phyloP scores from a whole-genome alignment of 2,329 filamentous ascomycete genomes.

The Exutisphaerella laricina region DNA sequence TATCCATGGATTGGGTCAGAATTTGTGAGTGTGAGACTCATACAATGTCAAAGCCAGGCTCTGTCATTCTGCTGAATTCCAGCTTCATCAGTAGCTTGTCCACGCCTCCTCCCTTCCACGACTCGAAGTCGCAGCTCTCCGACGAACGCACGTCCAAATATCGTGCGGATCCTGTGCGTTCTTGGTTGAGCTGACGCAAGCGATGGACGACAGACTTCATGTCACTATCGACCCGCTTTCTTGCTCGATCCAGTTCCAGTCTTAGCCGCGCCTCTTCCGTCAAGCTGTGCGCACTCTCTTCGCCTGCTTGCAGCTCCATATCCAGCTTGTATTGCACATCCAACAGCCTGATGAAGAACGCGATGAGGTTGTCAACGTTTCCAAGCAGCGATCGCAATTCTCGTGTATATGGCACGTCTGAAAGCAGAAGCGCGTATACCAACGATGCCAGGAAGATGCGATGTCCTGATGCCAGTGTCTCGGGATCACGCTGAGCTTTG shows the following conservation, averaged over 20 bases:
- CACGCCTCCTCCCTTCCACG: slow-evolving; percentile 64
- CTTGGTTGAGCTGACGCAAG: slow-evolving; percentile 56
- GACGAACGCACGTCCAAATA: slow-evolving; percentile 21
- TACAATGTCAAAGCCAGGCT: not conserved
- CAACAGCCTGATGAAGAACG: slow-evolving; percentile 69
- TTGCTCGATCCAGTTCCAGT: slow-evolving; percentile 58
- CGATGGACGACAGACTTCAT: slow-evolving; percentile 57
- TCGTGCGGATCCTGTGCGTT: slow-evolving; percentile 35
- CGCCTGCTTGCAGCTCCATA: slow-evolving; percentile 74
- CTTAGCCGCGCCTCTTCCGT: slow-evolving; percentile 67
- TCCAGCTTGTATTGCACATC: slow-evolving; percentile 72
- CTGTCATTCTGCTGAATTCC: slow-evolving; percentile 50
- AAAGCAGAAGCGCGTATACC: slow-evolving; percentile 60
- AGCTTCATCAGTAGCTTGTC: slow-evolving; percentile 88
- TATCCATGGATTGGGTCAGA: no score
- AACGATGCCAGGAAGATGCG: slow-evolving; percentile 67
- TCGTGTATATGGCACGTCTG: slow-evolving; percentile 57
- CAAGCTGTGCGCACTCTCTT: slow-evolving; percentile 52
- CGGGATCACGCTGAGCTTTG: slow-evolving; percentile 63
- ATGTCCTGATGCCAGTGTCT: slow-evolving; percentile 76
- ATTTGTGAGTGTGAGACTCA: no score
- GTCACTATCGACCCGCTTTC: slow-evolving; percentile 59
- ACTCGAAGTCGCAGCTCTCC: slow-evolving; percentile 51
- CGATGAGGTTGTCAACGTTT: slow-evolving; percentile 75
- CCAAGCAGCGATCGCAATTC: slow-evolving; percentile 61